Conservation (phyloP, 768 basidiomycete species). For the Candolleomyces eurysporus region DNA sequence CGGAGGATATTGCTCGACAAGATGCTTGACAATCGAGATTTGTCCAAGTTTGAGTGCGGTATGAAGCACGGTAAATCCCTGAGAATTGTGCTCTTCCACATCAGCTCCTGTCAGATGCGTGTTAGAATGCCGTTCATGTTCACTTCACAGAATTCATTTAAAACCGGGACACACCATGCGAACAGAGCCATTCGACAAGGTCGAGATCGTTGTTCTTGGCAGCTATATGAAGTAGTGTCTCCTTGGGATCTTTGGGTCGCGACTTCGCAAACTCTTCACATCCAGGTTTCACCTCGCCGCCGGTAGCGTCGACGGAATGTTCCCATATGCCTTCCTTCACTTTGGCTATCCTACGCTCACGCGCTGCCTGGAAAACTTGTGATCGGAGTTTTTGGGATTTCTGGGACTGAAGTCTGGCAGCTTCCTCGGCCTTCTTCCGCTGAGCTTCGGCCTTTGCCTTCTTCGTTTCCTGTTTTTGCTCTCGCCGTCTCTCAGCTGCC, state of each 20-base stretch:
- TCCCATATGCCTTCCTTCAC: constrained; percentile 72
- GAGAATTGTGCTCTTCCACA: constrained; percentile 62
- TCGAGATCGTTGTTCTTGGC: constrained; percentile 51
- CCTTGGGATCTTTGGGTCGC: constrained; percentile 50
- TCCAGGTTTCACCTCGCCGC: constrained; percentile 63
- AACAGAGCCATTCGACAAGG: constrained; percentile 67
- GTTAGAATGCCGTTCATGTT: constrained; percentile 8
- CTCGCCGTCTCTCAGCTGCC: constrained; percentile 58
- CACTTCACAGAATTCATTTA: constrained; percentile 12
- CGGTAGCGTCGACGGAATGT: constrained; percentile 66
- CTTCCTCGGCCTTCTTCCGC: constrained; percentile 50
- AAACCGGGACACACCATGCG: constrained; percentile 55
- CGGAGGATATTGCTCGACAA: constrained; percentile 61
- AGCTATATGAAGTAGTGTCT: constrained; percentile 73
- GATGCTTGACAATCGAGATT: constrained; percentile 51
- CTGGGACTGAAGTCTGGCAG: constrained; percentile 43
- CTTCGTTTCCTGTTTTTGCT: constrained; percentile 50
- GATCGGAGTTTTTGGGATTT: constrained; percentile 58
- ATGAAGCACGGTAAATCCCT: constrained; percentile 65
- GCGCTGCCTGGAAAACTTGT: constrained; percentile 63
- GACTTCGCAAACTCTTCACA: constrained; percentile 49
- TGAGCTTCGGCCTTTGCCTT: constrained; percentile 52
- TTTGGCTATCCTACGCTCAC: constrained; percentile 44
- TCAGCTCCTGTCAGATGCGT: constrained; percentile 55
- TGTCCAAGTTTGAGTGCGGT: constrained; percentile 55